Percentiles rank a stretch among this genome's conserved stretches.
Conservation (phyloP, 2,329 filamentous ascomycete genomes). For the Xylaria digitata region DNA sequence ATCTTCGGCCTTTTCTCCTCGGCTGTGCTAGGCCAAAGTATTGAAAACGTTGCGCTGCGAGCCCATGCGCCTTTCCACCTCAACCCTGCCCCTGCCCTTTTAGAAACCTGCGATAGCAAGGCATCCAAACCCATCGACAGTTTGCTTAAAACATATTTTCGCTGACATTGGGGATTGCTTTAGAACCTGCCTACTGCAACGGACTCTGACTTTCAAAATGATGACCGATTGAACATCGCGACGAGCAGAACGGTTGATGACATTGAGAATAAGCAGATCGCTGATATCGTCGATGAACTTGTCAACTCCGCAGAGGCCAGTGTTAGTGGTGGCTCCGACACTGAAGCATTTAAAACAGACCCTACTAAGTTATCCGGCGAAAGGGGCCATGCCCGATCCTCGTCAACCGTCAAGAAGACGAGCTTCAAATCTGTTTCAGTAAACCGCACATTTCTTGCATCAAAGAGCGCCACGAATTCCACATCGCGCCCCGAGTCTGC, state of each 20-base stretch:
- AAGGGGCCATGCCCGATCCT: conserved; percentile 68
- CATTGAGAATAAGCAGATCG: conserved; percentile 67
- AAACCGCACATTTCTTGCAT: conserved; percentile 84
- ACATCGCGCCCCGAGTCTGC: conserved; percentile 63
- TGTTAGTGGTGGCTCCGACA: conserved; percentile 80
- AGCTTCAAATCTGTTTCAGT: conserved; percentile 88
- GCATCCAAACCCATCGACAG: not conserved
- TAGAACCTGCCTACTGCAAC: conserved; percentile 34
- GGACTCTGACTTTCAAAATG: conserved; percentile 60
- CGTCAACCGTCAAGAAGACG: conserved; percentile 76
- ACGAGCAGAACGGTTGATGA: conserved; percentile 67
- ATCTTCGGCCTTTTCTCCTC: not conserved
- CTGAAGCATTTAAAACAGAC: conserved; percentile 73
- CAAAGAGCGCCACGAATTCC: conserved; percentile 67
- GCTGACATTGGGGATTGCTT: conserved; percentile 23
- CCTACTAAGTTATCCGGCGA: conserved; percentile 66
- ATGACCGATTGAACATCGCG: conserved; percentile 55
- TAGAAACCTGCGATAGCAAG: not conserved
- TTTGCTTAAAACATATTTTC: not conserved
- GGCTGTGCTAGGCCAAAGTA: not conserved
- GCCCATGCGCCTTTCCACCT: conserved; percentile 8
- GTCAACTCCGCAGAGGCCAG: conserved; percentile 74
- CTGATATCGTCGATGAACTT: conserved; percentile 67
- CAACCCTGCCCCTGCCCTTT: not conserved
- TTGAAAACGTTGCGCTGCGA: not conserved